Percentiles rank a stretch among this genome's conserved stretches.
Conservation (phyloP, 1,139 yeast genomes). For the Pichia sp. region DNA sequence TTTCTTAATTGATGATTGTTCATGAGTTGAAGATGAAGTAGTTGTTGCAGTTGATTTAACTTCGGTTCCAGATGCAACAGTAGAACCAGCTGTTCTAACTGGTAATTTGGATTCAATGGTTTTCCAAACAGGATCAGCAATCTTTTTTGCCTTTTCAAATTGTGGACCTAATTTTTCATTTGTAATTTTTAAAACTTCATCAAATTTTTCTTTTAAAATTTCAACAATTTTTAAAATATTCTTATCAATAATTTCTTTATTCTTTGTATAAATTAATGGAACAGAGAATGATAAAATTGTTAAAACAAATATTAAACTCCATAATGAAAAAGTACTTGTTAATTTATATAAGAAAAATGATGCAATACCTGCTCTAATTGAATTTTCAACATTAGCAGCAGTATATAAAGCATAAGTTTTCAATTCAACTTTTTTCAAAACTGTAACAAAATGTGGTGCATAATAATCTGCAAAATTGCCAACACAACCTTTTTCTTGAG, state of each 20-base stretch:
- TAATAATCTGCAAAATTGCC: slow-evolving; percentile 36
- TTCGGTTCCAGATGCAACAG: slow-evolving; percentile 35
- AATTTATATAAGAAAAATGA: slow-evolving; percentile 63
- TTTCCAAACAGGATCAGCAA: slow-evolving; percentile 59
- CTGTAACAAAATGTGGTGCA: slow-evolving; percentile 41
- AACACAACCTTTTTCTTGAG: slow-evolving; percentile 33
- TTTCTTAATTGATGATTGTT: slow-evolving; percentile 6
- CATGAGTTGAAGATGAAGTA: slow-evolving; percentile 13
- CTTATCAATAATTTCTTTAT: slow-evolving; percentile 79
- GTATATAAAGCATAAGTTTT: slow-evolving; percentile 56
- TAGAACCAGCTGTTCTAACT: slow-evolving; percentile 67
- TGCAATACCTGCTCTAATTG: slow-evolving; percentile 66
- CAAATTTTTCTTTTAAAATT: slow-evolving; percentile 50
- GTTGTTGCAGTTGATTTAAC: slow-evolving; percentile 28
- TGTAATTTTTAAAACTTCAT: slow-evolving; percentile 45
- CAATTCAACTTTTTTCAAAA: slow-evolving; percentile 39
- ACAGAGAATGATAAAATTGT: slow-evolving; percentile 64
- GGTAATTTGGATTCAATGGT: slow-evolving; percentile 56
- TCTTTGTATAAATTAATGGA: slow-evolving; percentile 68
- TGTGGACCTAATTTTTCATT: slow-evolving; percentile 47
- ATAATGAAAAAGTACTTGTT: slow-evolving; percentile 72
- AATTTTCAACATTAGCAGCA: slow-evolving; percentile 59
- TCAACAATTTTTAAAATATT: slow-evolving; percentile 53
- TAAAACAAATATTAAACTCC: slow-evolving; percentile 53
- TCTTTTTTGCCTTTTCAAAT: slow-evolving; percentile 40